These are phyloP conservation scores for Vigna nakashimae DNA, from an alignment of 306 rosid genomes.

Conservation along the genomic window DNA sequence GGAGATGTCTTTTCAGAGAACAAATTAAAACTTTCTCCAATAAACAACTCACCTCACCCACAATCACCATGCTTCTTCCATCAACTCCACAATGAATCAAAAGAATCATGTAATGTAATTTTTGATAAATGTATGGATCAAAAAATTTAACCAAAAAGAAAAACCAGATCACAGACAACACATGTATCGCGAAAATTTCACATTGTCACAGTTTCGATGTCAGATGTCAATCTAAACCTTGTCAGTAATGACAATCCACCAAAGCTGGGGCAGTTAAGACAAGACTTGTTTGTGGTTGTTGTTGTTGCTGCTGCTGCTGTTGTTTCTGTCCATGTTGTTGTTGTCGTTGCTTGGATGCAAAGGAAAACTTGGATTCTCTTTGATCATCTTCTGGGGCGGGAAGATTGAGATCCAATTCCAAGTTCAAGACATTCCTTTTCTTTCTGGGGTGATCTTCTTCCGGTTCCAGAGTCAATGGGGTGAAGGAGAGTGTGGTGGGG, in stretches of 20 bases:
- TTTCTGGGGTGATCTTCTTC: slow-evolving; percentile 60
- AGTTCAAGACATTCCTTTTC: slow-evolving; percentile 55
- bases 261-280: slow-evolving; percentile 75
- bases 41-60: slow-evolving; percentile 44
- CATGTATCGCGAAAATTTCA: slow-evolving; percentile 44
- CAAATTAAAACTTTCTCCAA: slow-evolving; percentile 28
- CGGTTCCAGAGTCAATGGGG: slow-evolving; percentile 58
- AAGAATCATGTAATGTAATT: slow-evolving; percentile 50
- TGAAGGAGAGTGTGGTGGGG: slow-evolving; percentile 59
- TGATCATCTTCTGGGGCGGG: slow-evolving; percentile 96
- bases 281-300: slow-evolving; percentile 51
- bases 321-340: slow-evolving; percentile 36
- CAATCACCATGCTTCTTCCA: slow-evolving; percentile 29
- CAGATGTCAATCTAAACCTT: slow-evolving; percentile 36
- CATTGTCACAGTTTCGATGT: slow-evolving; percentile 36
- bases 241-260: slow-evolving; percentile 97
- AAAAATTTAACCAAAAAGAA: slow-evolving; percentile 11
- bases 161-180: slow-evolving; percentile 29
- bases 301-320: slow-evolving; percentile 46
- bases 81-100: slow-evolving; percentile 51
- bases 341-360: slow-evolving; percentile 64
- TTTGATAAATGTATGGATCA: slow-evolving; percentile 38
- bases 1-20: slow-evolving; percentile 42
- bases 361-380: slow-evolving; percentile 65
- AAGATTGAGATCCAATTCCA: slow-evolving; percentile 96